Base-by-base conservation (phyloP, 2,329 filamentous ascomycete species). In the Orbilia blumenaviensis region DNA sequence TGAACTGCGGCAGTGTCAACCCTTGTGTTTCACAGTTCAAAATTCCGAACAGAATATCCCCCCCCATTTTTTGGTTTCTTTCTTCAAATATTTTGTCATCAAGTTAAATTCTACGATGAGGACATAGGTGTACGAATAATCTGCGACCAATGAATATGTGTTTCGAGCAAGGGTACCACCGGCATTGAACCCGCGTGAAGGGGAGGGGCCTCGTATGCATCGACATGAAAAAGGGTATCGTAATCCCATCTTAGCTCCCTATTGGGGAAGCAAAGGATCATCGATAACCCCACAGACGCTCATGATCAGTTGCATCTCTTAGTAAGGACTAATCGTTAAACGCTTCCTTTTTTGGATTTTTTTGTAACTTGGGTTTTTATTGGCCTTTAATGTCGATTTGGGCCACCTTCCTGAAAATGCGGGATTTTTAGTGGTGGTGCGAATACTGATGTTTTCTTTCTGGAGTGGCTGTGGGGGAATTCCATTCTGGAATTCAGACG, bases 341-440 rank as follows among this genome's bases (percentile, higher is more conserved):
- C 41, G 41, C 54, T 69, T 42, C 66, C 66, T 21, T 32, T 69
- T 69, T 18, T 5, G 64, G 64, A 52, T 5, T 25, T 50, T 50
- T 12, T 23, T 50, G 46, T 25, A 50, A 50, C 46, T 12, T 50
- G 46, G 46, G 23, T 1, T 54, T 54, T 54, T 18, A 38, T 64
- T 25, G 21, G 46, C 27, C 46, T 23, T 50, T 34, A 62, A 48
- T 34, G 38, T 54, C 52, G 36, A 52, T 18, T 41, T 38, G 44
- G 44, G 7, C 58, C 21, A 61, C 54, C 54, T 68, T n/a, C 50
- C 38, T 48, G 44, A 54, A 63, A 62, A 44, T 72, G 67, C 67
- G 67, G 67, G 67, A 72, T 72, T 72, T 72, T 72, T 64, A 8
- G 36, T 23, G 67, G 48, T 14, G n/a, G 10, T 10, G 23, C 34